These are phyloP conservation scores for Austroboletus festivus DNA, from an alignment of 768 basidiomycete genomes.

Conservation along the genomic window DNA sequence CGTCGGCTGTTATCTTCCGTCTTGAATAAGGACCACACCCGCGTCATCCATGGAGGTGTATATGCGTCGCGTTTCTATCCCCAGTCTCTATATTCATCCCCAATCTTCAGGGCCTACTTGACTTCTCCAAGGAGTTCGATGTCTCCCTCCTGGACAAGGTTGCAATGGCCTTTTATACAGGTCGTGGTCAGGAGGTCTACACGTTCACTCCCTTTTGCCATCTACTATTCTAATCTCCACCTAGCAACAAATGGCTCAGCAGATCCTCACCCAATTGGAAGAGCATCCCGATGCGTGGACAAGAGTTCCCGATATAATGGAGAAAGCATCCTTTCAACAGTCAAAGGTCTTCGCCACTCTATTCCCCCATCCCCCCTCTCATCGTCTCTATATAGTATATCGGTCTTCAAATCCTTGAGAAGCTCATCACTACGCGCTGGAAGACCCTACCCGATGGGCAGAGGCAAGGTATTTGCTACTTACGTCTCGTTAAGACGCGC, in stretches of 20 bases:
- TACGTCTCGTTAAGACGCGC: conserved; percentile 3
- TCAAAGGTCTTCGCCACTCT: conserved; percentile 57
- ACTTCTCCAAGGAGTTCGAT: conserved; percentile 94
- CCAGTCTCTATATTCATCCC: conserved; percentile 5
- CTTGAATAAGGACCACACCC: conserved; percentile 5
- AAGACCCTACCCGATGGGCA: conserved; percentile 93
- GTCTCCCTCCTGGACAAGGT: conserved; percentile 90
- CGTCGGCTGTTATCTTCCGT: conserved; percentile 11
- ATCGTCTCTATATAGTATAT: conserved; percentile 65
- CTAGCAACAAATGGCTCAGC: conserved; percentile 94
- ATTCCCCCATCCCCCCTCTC: not conserved
- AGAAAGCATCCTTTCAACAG: conserved; percentile 79
- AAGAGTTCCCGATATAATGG: conserved; percentile 90
- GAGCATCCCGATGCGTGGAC: conserved; percentile 98
- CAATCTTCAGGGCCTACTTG: conserved; percentile 69
- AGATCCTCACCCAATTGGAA: conserved; percentile 92
- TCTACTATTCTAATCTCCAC: conserved; percentile 10
- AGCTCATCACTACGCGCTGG: conserved; percentile 92
- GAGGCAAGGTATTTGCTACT: conserved; percentile 62
- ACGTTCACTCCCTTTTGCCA: conserved; percentile 4
- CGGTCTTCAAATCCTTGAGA: conserved; percentile 95
- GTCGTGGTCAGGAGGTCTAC: conserved; percentile 77
- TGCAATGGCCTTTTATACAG: conserved; percentile 87
- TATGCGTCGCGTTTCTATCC: not conserved
- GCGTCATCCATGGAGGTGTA: conserved; percentile 38